Evolutionary conservation across 2,329 filamentous ascomycete genomes (phyloP), one percentile per base, ranked within the genome.

Genomic region (Metarhizium humberi): DNA sequence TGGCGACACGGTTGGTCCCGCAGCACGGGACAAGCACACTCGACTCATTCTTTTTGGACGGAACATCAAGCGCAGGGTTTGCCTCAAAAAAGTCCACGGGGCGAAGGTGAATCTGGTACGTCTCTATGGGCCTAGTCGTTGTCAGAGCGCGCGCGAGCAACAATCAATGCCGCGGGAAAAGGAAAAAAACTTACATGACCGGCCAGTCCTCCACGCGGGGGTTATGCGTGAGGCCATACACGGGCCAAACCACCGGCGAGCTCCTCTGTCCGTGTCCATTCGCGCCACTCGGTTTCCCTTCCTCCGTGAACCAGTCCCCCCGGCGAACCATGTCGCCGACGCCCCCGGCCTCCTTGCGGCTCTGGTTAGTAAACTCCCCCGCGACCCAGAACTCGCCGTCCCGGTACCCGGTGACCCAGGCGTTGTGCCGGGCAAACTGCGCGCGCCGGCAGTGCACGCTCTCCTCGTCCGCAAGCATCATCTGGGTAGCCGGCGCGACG

Each of bases 161-260:
- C 49, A 14, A 40, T 16, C 20, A 14, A 34, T 6, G 14, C 2
- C 20, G 3, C 20, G 25, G 25, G 25, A 4, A 25, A 29, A 14
- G 11, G 20, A 11, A 10, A 32, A 34, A 36, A 6, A 72, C 75
- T 72, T 61, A 77, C 75, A 78, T 78, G 10, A 78, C 75, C 4
- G 45, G 45, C 45, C 45, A 48, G 25, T 48, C 45, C 45, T 52
- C 40, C 30, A 29, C 32, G 29, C n/a, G 32, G 11, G 8, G 34
- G 1, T 49, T 73, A 71, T 57, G 75, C 84, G 87, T 87, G 29
- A 87, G 81, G 0, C 75, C 74, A 58, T 76, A 78, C 3, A 75
- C 73, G n/a, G 67, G 71, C 77, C 76, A 79, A 0, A 79, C 56
- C 3, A 76, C 68, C 0, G 68, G 70, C 40, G 63, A 65, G 50